phyloP scores from a whole-genome alignment of 176 grass and related monocot species.

The Olyra latifolia region DNA sequence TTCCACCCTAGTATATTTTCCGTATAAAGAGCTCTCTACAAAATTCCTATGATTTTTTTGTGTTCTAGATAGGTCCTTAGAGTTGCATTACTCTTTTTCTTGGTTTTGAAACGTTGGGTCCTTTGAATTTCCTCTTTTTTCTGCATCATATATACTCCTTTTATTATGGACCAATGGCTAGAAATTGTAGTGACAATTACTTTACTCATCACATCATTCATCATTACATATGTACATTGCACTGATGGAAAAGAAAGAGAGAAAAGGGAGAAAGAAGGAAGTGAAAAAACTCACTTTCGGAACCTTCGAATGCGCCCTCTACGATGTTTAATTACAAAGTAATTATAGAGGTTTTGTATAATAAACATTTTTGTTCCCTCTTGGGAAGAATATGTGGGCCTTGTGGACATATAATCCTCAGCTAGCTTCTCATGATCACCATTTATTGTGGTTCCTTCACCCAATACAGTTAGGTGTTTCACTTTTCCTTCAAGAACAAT shows the following conservation, averaged over 20 bases:
- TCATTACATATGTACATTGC: neutral
- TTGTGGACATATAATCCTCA: neutral
- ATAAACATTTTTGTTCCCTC: neutral
- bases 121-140: neutral
- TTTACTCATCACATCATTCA: neutral
- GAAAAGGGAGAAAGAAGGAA: neutral
- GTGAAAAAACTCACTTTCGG: neutral
- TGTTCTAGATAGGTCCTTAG: neutral
- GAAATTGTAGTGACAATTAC: neutral
- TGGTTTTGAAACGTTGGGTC: neutral
- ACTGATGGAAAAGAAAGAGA: neutral
- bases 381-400: neutral
- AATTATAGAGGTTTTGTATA: neutral
- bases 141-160: neutral
- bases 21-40: no score
- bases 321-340: neutral
- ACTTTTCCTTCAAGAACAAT: constrained; percentile 8
- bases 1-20: no score
- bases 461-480: neutral
- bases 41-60: neutral
- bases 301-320: neutral
- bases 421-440: neutral
- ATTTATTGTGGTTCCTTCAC: neutral
- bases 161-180: neutral
- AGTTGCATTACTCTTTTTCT: neutral